Conservation (phyloP, 2,329 filamentous ascomycete species). For the Ophiostoma piceae region DNA sequence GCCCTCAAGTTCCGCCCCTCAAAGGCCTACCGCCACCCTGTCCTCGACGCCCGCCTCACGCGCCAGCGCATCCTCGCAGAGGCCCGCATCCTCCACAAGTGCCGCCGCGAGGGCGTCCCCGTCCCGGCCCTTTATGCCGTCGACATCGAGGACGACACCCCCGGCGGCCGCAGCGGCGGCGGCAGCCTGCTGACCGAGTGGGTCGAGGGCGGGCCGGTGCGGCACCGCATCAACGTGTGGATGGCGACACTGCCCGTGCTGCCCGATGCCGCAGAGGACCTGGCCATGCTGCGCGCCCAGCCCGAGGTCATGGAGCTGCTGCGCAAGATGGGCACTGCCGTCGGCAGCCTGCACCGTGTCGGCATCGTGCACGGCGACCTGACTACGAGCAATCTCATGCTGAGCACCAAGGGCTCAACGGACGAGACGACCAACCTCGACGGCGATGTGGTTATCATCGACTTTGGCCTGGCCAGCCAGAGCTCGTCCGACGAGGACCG, state of each 20-base stretch:
- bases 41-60: constrained; percentile 81
- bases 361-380: constrained; percentile 92
- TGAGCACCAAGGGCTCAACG: constrained; percentile 43
- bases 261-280: constrained; percentile 26
- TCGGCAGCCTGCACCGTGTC: constrained; percentile 73
- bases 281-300: constrained; percentile 31
- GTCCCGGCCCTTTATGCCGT: constrained; percentile 76
- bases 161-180: constrained; percentile 39
- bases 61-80: constrained; percentile 83
- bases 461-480: constrained; percentile 85
- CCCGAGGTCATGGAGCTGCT: constrained; percentile 56
- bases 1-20: constrained; percentile 87
- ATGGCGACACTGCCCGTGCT: constrained; percentile 47
- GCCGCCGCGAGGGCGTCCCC: constrained; percentile 68
- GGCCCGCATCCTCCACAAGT: constrained; percentile 75
- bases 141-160: constrained; percentile 56
- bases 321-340: constrained; percentile 61
- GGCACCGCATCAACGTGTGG: constrained; percentile 64
- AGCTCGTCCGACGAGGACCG: constrained; percentile 82
- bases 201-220: constrained; percentile 68
- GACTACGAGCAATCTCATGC: constrained; percentile 95
- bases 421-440: constrained; percentile 38
- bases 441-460: constrained; percentile 83
- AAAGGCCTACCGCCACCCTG: constrained; percentile 88
- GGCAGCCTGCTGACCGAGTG: constrained; percentile 70